phyloP scores from a whole-genome alignment of 2,329 filamentous ascomycete species.

The Penicillium sp. region DNA sequence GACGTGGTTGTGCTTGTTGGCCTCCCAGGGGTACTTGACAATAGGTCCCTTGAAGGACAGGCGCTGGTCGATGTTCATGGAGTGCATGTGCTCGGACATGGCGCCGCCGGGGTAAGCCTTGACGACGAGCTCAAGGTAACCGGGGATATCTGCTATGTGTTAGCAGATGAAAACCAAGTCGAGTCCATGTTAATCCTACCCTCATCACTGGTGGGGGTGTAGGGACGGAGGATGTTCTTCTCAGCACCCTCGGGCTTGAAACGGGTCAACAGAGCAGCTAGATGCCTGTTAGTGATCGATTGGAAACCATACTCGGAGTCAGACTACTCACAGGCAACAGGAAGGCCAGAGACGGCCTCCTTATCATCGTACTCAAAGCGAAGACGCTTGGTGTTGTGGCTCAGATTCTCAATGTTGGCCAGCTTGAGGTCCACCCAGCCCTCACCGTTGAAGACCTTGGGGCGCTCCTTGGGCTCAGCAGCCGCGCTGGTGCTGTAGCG shows the following conservation, averaged over 20 bases:
- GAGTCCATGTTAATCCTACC: slow-evolving; percentile 45
- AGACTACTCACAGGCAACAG: slow-evolving; percentile 64
- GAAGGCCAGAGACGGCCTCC: slow-evolving; percentile 79
- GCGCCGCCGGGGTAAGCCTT: slow-evolving; percentile 89
- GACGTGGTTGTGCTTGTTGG: slow-evolving; percentile 88
- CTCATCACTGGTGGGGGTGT: slow-evolving; percentile 89
- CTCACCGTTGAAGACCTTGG: slow-evolving; percentile 72
- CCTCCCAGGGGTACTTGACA: slow-evolving; percentile 84
- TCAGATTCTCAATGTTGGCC: slow-evolving; percentile 73
- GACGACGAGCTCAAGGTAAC: slow-evolving; percentile 83
- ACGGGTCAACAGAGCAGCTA: slow-evolving; percentile 81
- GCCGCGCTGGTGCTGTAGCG: slow-evolving; percentile 44
- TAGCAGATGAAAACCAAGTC: not conserved
- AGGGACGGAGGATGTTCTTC: slow-evolving; percentile 87
- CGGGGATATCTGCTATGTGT: slow-evolving; percentile 60
- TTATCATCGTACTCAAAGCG: slow-evolving; percentile 83
- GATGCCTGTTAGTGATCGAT: slow-evolving; percentile 11
- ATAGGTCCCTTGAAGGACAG: slow-evolving; percentile 94
- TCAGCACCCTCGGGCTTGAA: slow-evolving; percentile 79
- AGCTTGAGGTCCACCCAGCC: slow-evolving; percentile 83
- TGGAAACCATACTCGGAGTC: not conserved
- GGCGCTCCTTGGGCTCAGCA: slow-evolving; percentile 38
- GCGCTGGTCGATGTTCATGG: slow-evolving; percentile 74
- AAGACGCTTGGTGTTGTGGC: slow-evolving; percentile 93
- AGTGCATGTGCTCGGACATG: slow-evolving; percentile 88